Evolutionary conservation across 1,284 basidiomycete genomes (phyloP).

Genomic region (Trametes pubescens): DNA sequence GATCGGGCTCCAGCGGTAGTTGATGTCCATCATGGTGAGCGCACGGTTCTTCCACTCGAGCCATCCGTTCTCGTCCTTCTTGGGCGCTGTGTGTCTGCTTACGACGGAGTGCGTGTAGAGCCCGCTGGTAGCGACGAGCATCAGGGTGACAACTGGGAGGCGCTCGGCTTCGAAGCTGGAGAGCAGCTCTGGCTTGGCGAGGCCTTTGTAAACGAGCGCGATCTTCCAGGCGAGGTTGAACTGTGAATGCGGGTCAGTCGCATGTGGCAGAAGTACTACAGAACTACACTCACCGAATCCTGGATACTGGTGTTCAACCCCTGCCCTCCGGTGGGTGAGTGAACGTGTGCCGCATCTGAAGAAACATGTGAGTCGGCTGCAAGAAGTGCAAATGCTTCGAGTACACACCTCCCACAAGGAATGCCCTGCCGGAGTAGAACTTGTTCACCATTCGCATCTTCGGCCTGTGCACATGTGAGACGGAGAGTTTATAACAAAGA

Average conservation of each 20-base stretch:
- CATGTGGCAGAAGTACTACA: not conserved
- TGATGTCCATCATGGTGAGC: slow-evolving; percentile 53
- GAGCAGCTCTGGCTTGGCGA: slow-evolving; percentile 36
- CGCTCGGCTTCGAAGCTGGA: slow-evolving; percentile 40
- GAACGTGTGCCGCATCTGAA: slow-evolving; percentile 42
- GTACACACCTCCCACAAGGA: slow-evolving; percentile 48
- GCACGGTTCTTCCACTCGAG: slow-evolving; percentile 19
- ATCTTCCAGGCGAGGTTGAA: slow-evolving; percentile 47
- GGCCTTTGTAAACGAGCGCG: slow-evolving; percentile 40
- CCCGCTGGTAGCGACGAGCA: slow-evolving; percentile 35
- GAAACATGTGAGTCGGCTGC: not conserved
- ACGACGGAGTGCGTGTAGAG: slow-evolving; percentile 15
- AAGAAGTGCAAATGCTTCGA: not conserved
- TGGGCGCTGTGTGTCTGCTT: not conserved
- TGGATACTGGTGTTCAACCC: slow-evolving; percentile 41
- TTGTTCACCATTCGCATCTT: slow-evolving; percentile 49
- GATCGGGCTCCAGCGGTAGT: slow-evolving; percentile 56
- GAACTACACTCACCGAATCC: slow-evolving; percentile 33
- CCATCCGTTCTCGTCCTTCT: not conserved
- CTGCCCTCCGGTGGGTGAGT: slow-evolving; percentile 44
- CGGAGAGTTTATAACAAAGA: not conserved
- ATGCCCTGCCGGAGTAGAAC: slow-evolving; percentile 45
- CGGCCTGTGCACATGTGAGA: slow-evolving; percentile 35
- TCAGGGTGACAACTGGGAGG: slow-evolving; percentile 38
- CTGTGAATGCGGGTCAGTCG: slow-evolving; percentile 6